These are phyloP conservation scores for Paramecium sexaurelia DNA, from an alignment of 73 alveolate species.

Conservation along the genomic window DNA sequence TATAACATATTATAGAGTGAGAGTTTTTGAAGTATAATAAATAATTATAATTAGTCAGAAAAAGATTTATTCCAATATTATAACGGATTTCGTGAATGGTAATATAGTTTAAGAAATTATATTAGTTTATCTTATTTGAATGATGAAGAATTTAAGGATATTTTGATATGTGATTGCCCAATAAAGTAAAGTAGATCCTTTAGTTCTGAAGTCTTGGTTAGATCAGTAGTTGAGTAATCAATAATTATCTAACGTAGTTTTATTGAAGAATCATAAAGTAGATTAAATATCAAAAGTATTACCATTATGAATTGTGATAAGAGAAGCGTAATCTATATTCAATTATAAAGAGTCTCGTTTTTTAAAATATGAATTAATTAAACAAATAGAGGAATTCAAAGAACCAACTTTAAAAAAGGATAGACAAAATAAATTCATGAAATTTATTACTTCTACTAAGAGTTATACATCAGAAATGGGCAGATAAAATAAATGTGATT, in stretches of 20 bases:
- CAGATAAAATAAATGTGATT: not conserved
- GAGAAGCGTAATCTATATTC: not conserved
- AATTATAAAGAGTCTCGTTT: slow-evolving; percentile 44
- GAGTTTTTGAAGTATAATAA: not conserved
- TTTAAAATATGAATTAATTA: slow-evolving; percentile 39
- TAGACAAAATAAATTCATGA: slow-evolving; percentile 37
- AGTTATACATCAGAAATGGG: slow-evolving; percentile 39
- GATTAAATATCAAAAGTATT: slow-evolving; percentile 5
- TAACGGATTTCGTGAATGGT: slow-evolving; percentile 55
- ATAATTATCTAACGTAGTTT: not conserved
- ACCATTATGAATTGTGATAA: slow-evolving; percentile 37
- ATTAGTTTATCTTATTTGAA: not conserved
- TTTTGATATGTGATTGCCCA: slow-evolving; percentile 18
- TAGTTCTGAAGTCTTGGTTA: slow-evolving; percentile 38
- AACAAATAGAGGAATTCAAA: slow-evolving; percentile 36
- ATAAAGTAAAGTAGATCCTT: not conserved
- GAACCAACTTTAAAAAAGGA: not conserved
- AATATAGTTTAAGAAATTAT: not conserved
- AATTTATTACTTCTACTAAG: slow-evolving; percentile 39
- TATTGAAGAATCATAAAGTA: slow-evolving; percentile 29
- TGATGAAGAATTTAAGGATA: slow-evolving; percentile 32
- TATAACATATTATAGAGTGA: not conserved
- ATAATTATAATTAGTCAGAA: not conserved
- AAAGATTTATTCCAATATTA: slow-evolving; percentile 48
- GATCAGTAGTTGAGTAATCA: slow-evolving; percentile 46